These are phyloP conservation scores for Phytophthora fragariaefolia DNA, from an alignment of 352 stramenopile genomes.

Conservation along the genomic window DNA sequence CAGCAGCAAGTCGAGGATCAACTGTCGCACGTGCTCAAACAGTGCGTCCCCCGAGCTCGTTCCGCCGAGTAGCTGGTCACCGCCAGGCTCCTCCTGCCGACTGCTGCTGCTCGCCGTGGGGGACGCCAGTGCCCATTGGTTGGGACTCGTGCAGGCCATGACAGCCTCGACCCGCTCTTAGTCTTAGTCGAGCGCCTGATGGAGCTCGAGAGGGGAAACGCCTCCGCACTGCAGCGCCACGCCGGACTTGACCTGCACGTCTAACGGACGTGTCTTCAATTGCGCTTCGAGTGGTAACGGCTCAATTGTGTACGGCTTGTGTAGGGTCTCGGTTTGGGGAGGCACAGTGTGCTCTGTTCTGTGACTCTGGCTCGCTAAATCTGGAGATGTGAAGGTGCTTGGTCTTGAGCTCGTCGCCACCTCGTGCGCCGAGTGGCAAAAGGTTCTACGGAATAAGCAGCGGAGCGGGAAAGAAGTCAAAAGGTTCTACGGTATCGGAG, in stretches of 20 bases:
- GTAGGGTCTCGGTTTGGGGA: background rate
- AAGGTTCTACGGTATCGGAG: too few species aligned
- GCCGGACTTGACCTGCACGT: background rate
- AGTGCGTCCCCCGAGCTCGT: conserved; percentile 16
- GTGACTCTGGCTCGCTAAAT: conserved; percentile 32
- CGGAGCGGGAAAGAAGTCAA: background rate
- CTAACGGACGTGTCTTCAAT: conserved; percentile 24
- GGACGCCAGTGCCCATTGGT: conserved; percentile 25
- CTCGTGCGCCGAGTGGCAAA: conserved; percentile 4
- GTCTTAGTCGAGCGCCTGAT: conserved; percentile 23
- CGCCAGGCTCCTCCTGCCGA: conserved; percentile 12
- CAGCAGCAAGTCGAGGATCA: conserved; percentile 44
- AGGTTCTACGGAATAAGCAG: too few species aligned
- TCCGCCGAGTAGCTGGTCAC: conserved; percentile 9
- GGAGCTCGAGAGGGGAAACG: background rate
- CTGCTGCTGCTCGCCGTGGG: conserved; percentile 27
- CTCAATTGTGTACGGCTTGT: background rate
- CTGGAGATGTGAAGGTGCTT: conserved; percentile 25
- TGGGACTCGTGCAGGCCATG: conserved; percentile 33
- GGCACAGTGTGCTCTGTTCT: conserved; percentile 7
- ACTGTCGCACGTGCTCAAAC: conserved; percentile 39
- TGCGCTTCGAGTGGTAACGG: background rate
- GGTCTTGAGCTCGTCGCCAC: conserved; percentile 1
- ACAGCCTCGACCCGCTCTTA: background rate
- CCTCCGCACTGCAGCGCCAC: too few species aligned